phyloP scores from a whole-genome alignment of 106 monocot species.

The Platanthera zijinensis region DNA sequence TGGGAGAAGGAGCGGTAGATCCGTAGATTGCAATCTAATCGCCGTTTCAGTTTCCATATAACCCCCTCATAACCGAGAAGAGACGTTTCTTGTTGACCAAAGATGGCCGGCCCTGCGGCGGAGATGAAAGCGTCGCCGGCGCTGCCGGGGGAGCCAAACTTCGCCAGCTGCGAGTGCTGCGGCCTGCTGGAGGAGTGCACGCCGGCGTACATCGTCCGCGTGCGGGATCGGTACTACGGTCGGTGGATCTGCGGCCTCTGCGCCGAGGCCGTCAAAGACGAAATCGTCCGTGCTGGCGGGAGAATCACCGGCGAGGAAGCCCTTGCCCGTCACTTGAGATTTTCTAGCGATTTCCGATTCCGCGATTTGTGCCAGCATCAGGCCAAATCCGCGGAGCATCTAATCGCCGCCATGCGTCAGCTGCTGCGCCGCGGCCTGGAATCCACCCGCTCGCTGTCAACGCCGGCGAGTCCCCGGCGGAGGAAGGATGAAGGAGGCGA shows the following conservation, averaged over 20 bases:
- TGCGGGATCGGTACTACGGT: constrained; percentile 32
- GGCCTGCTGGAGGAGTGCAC: constrained; percentile 61
- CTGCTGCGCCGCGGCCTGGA: constrained; percentile 54
- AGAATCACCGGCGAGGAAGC: constrained; percentile 47
- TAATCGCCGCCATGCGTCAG: constrained; percentile 48
- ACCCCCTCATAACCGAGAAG: background rate
- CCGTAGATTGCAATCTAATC: background rate
- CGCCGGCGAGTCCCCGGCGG: constrained; percentile 21
- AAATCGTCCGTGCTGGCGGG: constrained; percentile 34
- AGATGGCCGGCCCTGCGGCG: background rate
- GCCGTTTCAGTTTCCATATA: background rate
- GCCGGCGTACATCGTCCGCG: constrained; percentile 36
- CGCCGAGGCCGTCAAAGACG: constrained; percentile 47
- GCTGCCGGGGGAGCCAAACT: constrained; percentile 18
- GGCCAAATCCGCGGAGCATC: constrained; percentile 15
- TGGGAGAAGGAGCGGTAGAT: constrained; percentile 39
- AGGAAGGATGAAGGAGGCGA: background rate
- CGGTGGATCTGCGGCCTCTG: constrained; percentile 64
- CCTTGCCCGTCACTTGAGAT: constrained; percentile 37
- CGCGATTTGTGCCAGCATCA: constrained; percentile 16
- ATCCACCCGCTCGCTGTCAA: constrained; percentile 30
- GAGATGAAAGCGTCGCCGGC: background rate
- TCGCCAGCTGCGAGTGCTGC: constrained; percentile 52
- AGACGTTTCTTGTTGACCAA: background rate
- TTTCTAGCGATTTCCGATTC: constrained; percentile 29